Conservation (phyloP, 108 stramenopile species). For the Aurantiochytrium sp. region DNA sequence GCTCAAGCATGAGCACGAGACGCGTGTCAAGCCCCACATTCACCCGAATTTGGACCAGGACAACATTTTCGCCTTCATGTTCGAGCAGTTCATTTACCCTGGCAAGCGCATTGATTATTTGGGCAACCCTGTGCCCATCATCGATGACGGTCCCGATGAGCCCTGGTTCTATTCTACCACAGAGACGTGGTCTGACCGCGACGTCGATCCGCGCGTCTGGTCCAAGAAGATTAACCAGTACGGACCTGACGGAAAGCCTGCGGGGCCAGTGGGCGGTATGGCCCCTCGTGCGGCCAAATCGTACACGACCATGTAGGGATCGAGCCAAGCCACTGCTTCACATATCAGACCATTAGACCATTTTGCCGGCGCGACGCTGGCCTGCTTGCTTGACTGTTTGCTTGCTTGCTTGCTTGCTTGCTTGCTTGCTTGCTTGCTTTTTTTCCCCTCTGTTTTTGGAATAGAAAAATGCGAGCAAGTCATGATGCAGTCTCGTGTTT, state of each 20-base stretch:
- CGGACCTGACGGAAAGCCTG: neutral
- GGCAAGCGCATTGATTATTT: slow-evolving; percentile 6
- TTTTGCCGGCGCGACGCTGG: no score
- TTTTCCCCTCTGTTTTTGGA: no score
- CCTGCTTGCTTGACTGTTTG: no score
- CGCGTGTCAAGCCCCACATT: slow-evolving; percentile 9
- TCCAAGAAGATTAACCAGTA: neutral
- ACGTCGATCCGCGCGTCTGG: slow-evolving; percentile 11
- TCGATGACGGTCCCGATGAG: neutral
- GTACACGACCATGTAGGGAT: no score
- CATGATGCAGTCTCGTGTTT: no score
- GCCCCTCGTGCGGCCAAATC: no score
- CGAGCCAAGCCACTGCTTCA: no score
- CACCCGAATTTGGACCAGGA: neutral
- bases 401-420: no score
- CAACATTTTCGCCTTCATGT: neutral
- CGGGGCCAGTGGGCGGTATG: neutral
- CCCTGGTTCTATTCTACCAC: neutral
- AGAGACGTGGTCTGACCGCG: neutral
- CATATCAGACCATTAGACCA: no score
- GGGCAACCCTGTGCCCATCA: neutral
- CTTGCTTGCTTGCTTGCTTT: no score
- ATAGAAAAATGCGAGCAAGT: no score
- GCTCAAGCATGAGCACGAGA: slow-evolving; percentile 15
- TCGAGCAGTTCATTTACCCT: neutral